Evolutionary conservation across 2,329 filamentous ascomycete genomes (phyloP).

Genomic region (Cyphellophora europaea): DNA sequence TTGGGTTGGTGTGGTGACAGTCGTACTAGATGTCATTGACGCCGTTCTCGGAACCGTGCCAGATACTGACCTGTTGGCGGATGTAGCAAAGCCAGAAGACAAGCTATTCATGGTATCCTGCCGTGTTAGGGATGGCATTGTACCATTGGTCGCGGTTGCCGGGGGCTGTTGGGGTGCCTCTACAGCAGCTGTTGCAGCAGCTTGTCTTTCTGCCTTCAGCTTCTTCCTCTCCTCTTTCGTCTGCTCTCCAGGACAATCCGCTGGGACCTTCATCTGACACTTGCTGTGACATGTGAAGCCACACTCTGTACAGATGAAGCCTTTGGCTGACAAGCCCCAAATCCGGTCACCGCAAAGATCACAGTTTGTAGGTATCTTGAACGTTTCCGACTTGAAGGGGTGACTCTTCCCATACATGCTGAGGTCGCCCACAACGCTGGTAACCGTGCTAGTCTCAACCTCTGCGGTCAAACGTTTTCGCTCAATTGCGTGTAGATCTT

Average conservation of each 20-base stretch:
- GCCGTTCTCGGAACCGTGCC: constrained; percentile 45
- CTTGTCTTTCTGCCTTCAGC: constrained; percentile 76
- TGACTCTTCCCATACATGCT: constrained; percentile 89
- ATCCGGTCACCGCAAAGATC: constrained; percentile 94
- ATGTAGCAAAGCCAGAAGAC: constrained; percentile 77
- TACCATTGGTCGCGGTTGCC: constrained; percentile 16
- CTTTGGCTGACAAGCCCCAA: constrained; percentile 94
- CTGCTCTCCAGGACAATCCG: constrained; percentile 89
- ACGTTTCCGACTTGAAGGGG: constrained; percentile 97
- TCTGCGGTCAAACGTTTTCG: constrained; percentile 78
- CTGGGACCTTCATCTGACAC: constrained; percentile 97
- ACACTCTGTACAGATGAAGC: constrained; percentile 90
- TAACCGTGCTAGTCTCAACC: constrained; percentile 87
- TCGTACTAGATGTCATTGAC: not conserved
- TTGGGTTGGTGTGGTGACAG: not conserved
- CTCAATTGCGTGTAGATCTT: constrained; percentile 75
- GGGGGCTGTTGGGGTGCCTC: constrained; percentile 27
- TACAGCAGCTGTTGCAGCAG: constrained; percentile 55
- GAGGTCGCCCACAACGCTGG: constrained; percentile 81
- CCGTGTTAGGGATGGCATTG: constrained; percentile 54
- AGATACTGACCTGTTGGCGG: constrained; percentile 66
- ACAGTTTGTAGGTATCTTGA: constrained; percentile 98
- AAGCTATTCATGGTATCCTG: constrained; percentile 85
- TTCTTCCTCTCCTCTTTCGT: constrained; percentile 94
- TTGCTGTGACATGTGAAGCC: constrained; percentile 98